phyloP scores from a whole-genome alignment of 2,329 filamentous ascomycete genomes.

The Endocalyx cinctus region DNA sequence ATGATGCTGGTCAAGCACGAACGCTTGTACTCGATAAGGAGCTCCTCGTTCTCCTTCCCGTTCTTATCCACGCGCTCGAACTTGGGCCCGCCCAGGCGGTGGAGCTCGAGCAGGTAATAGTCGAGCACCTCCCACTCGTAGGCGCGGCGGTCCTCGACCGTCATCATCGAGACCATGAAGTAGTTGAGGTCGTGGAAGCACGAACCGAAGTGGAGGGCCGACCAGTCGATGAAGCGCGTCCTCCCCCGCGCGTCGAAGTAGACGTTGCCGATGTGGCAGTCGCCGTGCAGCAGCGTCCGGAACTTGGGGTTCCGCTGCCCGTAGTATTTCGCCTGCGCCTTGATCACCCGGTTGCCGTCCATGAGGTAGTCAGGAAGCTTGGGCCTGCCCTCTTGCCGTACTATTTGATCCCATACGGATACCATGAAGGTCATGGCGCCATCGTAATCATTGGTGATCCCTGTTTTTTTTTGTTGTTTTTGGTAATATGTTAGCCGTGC shows the following conservation, averaged over 20 bases:
- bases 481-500: too few species aligned
- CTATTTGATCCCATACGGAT: constrained; percentile 24
- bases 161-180: constrained; percentile 33
- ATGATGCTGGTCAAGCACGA: constrained; percentile 29
- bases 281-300: constrained; percentile 37
- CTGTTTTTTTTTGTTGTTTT: too few species aligned
- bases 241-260: constrained; percentile 31
- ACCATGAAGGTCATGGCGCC: constrained; percentile 30
- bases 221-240: constrained; percentile 39
- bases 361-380: constrained; percentile 32
- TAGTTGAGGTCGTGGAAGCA: constrained; percentile 40
- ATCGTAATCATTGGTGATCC: constrained; percentile 34
- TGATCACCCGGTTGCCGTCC: constrained; percentile 29
- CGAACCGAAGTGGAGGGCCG: constrained; percentile 35
- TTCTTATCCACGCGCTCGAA: too few species aligned
- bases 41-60: constrained; percentile 25
- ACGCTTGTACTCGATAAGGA: constrained; percentile 26
- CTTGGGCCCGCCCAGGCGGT: constrained; percentile 27
- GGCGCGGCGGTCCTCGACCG: constrained; percentile 33
- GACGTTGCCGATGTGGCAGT: constrained; percentile 39
- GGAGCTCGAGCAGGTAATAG: constrained; percentile 30
- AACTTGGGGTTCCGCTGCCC: constrained; percentile 32
- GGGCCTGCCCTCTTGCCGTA: constrained; percentile 24
- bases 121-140: constrained; percentile 34
- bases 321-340: constrained; percentile 33